These are phyloP conservation scores for Zhuliangozyma blackwelliae DNA, from an alignment of 1,139 yeast species.

Conservation along the genomic window DNA sequence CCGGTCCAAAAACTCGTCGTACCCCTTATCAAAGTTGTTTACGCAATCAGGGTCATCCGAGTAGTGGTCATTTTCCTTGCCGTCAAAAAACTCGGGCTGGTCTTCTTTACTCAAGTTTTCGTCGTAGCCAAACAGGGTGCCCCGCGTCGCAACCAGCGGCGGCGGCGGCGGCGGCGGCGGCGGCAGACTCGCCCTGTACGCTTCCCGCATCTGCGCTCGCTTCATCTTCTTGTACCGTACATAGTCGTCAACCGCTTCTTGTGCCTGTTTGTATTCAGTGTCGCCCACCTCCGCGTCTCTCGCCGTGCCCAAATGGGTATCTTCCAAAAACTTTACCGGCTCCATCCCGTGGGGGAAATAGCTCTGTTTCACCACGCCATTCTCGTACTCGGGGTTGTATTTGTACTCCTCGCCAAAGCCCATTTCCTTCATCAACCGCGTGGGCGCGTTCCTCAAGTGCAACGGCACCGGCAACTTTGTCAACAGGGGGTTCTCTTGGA, in stretches of 20 bases:
- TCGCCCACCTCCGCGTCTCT: conserved; percentile 24
- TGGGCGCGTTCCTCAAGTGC: conserved; percentile 92
- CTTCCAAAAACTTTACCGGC: conserved; percentile 33
- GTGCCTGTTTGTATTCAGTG: conserved; percentile 18
- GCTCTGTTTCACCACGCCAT: conserved; percentile 70
- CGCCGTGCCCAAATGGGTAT: conserved; percentile 29
- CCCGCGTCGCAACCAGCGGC: conserved; percentile 1
- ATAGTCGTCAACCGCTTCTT: conserved; percentile 24
- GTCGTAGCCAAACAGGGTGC: conserved; percentile 23
- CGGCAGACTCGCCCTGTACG: conserved; percentile 6
- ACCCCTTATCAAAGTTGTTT: conserved; percentile 31
- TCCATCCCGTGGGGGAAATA: conserved; percentile 57
- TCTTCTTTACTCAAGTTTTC: conserved; percentile 34
- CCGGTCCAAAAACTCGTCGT: conserved; percentile 28
- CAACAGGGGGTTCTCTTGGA: conserved; percentile 59
- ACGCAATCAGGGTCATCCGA: conserved; percentile 36
- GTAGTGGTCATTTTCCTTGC: conserved; percentile 26
- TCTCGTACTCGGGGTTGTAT: conserved; percentile 74
- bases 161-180: no score
- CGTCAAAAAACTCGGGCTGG: conserved; percentile 39
- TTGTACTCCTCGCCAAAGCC: conserved; percentile 85
- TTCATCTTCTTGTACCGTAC: conserved; percentile 6
- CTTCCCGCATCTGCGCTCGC: conserved; percentile 7
- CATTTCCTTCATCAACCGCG: conserved; percentile 78
- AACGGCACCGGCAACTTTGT: conserved; percentile 65